Evolutionary conservation across 2,329 filamentous ascomycete genomes (phyloP).

Genomic region (Magnaporthiopsis incrustans): DNA sequence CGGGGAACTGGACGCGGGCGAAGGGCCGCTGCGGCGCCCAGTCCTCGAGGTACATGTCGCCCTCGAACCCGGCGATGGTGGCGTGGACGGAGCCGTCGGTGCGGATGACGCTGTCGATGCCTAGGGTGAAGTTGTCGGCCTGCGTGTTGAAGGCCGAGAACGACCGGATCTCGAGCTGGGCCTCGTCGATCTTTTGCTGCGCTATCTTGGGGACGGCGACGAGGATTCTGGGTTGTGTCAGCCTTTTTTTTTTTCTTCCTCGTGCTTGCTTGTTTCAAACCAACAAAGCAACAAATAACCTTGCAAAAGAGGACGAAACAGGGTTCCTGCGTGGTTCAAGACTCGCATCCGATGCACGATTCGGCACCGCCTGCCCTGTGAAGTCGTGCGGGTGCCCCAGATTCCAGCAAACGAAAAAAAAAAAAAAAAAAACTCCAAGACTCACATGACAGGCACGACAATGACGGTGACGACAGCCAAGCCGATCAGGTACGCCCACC

Average conservation of each 20-base stretch:
- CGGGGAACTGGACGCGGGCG: conserved; percentile 41
- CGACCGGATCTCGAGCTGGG: conserved; percentile 42
- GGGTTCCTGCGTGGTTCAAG: too few species aligned
- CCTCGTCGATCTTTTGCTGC: conserved; percentile 46
- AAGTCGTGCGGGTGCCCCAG: neutral
- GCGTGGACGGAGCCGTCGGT: conserved; percentile 45
- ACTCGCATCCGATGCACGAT: too few species aligned
- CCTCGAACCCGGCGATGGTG: conserved; percentile 40
- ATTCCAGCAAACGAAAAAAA: neutral
- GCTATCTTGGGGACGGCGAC: conserved; percentile 49
- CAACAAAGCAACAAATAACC: neutral
- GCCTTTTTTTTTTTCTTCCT: too few species aligned
- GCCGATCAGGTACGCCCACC: conserved; percentile 52
- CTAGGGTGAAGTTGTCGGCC: conserved; percentile 37
- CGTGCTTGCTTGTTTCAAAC: neutral
- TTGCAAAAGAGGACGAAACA: too few species aligned
- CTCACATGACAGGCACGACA: conserved; percentile 53
- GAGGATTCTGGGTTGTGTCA: conserved; percentile 35
- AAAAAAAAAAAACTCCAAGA: conserved; percentile 13
- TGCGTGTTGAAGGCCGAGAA: conserved; percentile 41
- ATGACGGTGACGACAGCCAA: conserved; percentile 42
- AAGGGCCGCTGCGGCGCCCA: conserved; percentile 38
- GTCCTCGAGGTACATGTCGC: conserved; percentile 48
- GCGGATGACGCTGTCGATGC: conserved; percentile 48
- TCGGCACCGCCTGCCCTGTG: too few species aligned